Conservation (phyloP, 371 early-diverging fungal species). For the Mucor mucedo region DNA sequence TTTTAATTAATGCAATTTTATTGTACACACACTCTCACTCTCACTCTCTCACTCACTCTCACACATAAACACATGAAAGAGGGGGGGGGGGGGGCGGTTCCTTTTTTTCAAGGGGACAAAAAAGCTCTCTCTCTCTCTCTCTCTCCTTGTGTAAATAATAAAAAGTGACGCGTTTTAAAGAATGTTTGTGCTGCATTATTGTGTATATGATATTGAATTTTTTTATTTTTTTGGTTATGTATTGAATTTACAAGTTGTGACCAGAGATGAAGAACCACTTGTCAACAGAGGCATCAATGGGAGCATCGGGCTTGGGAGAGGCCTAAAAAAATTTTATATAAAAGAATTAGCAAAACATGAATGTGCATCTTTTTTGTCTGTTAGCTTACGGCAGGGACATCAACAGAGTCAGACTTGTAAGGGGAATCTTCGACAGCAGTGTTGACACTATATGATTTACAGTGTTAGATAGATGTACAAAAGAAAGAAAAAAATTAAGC, state of each 20-base stretch:
- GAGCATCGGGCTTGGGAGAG: slow-evolving; percentile 53
- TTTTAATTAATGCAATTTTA: slow-evolving; percentile 2
- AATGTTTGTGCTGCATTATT: too few relatives aligned
- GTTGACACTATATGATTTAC: slow-evolving; percentile 57
- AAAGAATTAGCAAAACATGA: not conserved
- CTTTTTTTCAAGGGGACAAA: too few relatives aligned
- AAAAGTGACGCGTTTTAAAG: too few relatives aligned
- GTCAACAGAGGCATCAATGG: slow-evolving; percentile 82
- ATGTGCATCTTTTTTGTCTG: not conserved
- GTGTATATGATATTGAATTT: not conserved
- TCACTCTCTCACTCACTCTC: too few relatives aligned
- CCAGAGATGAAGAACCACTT: slow-evolving; percentile 98
- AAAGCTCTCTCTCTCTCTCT: too few relatives aligned
- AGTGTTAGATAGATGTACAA: not conserved
- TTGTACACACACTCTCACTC: not conserved
- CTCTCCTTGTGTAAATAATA: too few relatives aligned
- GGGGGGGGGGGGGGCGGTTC: too few relatives aligned
- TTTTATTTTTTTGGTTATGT: not conserved
- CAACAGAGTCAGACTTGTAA: slow-evolving; percentile 65
- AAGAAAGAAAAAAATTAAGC: slow-evolving; percentile 21
- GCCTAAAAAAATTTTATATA: slow-evolving; percentile 25
- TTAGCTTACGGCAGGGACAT: slow-evolving; percentile 71
- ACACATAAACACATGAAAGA: too few relatives aligned
- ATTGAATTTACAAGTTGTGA: slow-evolving; percentile 67
- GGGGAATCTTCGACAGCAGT: slow-evolving; percentile 75